Conservation (phyloP, 768 basidiomycete species). For the Kwoniella botswanensis region DNA sequence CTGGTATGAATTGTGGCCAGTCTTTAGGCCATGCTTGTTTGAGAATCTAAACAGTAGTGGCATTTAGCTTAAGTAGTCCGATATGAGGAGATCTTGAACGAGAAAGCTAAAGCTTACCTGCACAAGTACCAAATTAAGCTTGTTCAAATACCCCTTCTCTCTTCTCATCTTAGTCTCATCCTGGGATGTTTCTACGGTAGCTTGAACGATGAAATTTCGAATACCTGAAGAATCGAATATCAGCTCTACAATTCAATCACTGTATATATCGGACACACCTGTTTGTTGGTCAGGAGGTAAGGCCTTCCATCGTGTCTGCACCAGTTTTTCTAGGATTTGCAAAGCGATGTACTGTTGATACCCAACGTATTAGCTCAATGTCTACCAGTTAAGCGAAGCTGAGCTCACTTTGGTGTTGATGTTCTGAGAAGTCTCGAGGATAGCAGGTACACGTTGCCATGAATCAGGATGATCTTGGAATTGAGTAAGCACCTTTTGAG, state of each 20-base stretch:
- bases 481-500: conserved; percentile 91
- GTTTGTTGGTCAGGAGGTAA: conserved; percentile 91
- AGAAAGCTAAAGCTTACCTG: conserved; percentile 66
- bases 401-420: conserved; percentile 72
- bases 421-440: conserved; percentile 81
- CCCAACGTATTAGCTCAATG: background rate
- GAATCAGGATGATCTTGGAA: conserved; percentile 95
- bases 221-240: conserved; percentile 66
- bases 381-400: background rate
- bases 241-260: background rate
- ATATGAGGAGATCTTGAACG: background rate
- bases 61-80: conserved; percentile 4
- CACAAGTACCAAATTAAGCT: conserved; percentile 93
- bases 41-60: conserved; percentile 69
- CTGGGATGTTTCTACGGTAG: conserved; percentile 89
- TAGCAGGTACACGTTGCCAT: conserved; percentile 95
- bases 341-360: conserved; percentile 83
- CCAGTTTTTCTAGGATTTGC: conserved; percentile 94
- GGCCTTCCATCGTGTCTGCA: conserved; percentile 93
- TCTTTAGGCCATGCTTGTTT: conserved; percentile 99
- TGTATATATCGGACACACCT: conserved; percentile 61
- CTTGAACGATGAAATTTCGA: conserved; percentile 91
- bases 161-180: conserved; percentile 85
- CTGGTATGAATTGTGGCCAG: conserved; percentile 96
- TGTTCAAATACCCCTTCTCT: conserved; percentile 84